Conservation (phyloP, 495 filamentous ascomycete species). For the Neurospora tetraspora region DNA sequence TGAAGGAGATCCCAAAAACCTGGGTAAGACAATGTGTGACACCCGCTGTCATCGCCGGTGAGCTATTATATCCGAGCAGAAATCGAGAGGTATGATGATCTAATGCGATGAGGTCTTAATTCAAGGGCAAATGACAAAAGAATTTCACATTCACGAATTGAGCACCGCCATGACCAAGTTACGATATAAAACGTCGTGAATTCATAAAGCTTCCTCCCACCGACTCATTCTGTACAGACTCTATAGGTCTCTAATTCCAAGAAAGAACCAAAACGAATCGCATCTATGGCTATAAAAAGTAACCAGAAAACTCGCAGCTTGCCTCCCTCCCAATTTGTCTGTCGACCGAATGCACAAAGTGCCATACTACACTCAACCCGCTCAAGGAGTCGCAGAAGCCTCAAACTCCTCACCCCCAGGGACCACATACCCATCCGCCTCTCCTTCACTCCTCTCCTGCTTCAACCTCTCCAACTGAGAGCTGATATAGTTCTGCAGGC, state of each 20-base stretch:
- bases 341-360: background rate
- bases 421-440: constrained; percentile 21
- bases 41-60: background rate
- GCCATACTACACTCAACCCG: background rate
- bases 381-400: constrained; percentile 25
- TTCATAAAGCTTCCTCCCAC: background rate
- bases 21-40: background rate
- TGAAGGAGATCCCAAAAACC: background rate
- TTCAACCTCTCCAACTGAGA: constrained; percentile 56
- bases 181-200: background rate
- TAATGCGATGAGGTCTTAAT: background rate
- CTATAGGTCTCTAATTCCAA: background rate
- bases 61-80: background rate
- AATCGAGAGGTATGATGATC: background rate
- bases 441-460: constrained; percentile 18
- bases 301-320: background rate
- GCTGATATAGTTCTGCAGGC: constrained; percentile 61
- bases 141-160: background rate
- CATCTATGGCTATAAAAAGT: background rate
- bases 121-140: background rate
- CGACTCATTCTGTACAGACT: background rate
- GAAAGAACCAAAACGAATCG: background rate
- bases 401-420: constrained; percentile 39
- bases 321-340: background rate
- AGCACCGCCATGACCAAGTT: background rate